Conservation (phyloP, 306 rosid genomes). For the Astragalus membranaceus region DNA sequence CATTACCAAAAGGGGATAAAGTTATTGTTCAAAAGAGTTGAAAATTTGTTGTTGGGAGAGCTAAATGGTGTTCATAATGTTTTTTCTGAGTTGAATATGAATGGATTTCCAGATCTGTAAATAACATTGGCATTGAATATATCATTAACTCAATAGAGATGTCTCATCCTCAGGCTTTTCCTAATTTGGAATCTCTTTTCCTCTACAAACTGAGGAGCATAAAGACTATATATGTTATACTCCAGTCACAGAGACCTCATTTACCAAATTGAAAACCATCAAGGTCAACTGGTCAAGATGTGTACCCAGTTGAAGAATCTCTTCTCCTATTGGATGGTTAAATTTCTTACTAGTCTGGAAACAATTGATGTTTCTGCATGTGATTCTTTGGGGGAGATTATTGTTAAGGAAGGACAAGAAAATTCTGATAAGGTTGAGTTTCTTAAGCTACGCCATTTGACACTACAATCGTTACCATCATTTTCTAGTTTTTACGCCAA, state of each 20-base stretch:
- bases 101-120: slow-evolving; percentile 27
- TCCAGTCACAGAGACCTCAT: neutral
- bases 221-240: slow-evolving; percentile 7
- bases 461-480: neutral
- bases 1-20: slow-evolving; percentile 20
- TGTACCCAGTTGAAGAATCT: slow-evolving; percentile 19
- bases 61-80: slow-evolving; percentile 11
- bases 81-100: slow-evolving; percentile 7
- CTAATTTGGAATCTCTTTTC: slow-evolving; percentile 14
- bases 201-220: slow-evolving; percentile 7
- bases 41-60: slow-evolving; percentile 31
- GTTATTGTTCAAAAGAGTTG: slow-evolving; percentile 28
- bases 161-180: slow-evolving; percentile 1
- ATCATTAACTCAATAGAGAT: slow-evolving; percentile 3
- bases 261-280: slow-evolving; percentile 25
- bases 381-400: neutral
- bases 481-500: neutral
- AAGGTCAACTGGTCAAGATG: neutral
- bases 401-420: neutral
- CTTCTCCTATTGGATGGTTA: slow-evolving; percentile 16
- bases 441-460: neutral
- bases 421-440: neutral
- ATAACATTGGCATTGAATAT: slow-evolving; percentile 1
- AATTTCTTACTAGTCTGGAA: slow-evolving; percentile 13
- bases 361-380: slow-evolving; percentile 22